Base-by-base conservation (phyloP, 768 basidiomycete genomes). In the Mycena maculata region DNA sequence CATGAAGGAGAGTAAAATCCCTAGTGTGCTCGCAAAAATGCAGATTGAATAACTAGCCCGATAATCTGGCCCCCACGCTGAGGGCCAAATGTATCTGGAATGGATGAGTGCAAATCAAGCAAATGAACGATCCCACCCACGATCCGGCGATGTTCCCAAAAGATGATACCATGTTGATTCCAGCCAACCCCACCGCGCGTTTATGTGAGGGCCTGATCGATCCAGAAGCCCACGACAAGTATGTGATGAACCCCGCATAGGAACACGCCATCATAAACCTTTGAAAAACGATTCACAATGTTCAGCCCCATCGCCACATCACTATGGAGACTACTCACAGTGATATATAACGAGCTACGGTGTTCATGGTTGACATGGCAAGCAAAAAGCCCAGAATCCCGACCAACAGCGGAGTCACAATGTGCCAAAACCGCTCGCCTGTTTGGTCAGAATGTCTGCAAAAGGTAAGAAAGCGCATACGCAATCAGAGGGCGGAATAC, bases 111-210 rank as follows among this genome's bases (percentile, higher is more conserved):
- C 9, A 28, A 22, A 11, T 23, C 39, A 50, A 5, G 42, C 20
- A 49, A 31, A 16, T 42, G 31, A 50, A 42, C 28, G 20, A 49
- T 52, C 25, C 15, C 60, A 86, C 88, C 80, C 82, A 96, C 82
- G 93, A 90, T 68, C 95, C 95, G 45, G 89, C 80, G 44, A 97
- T 84, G 79, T 96, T 96, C 1, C 95, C 95, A 4, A 93, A 83
- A 73, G 93, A 90, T 11, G 91, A 90, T 73, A 94, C 88, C 44
- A 90, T 87, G 76, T 96, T 95, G 72, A 95, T 87, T 66, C 93
- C 79, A 2, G 94, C 95, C 52, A 97, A 83, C 15, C 91, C 91
- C n/a, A 95, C 91, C 3, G 95, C 92, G 6, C 95, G 89, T 78
- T 96, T 96, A n/a, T 90, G 88, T 6, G 93, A 85, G 27, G 95